phyloP scores from a whole-genome alignment of 1,284 basidiomycete genomes.

The Tilletia walkeri region DNA sequence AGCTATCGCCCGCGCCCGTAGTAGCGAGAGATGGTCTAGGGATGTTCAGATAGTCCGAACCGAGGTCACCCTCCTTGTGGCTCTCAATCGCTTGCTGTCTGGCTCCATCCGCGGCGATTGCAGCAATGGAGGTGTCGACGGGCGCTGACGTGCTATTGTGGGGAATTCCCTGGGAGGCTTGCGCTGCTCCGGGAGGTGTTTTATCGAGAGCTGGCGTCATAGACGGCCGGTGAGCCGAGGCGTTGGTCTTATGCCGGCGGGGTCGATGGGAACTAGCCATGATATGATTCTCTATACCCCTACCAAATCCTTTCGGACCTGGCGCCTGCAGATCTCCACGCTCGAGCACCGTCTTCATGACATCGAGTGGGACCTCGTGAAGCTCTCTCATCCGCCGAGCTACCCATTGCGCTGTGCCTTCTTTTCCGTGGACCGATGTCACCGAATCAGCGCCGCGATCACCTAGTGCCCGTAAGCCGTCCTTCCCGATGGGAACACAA shows the following conservation, averaged over 20 bases:
- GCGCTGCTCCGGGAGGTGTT: background rate
- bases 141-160: background rate
- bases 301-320: slow-evolving; percentile 45
- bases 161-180: background rate
- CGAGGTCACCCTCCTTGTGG: slow-evolving; percentile 1
- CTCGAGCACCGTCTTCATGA: slow-evolving; percentile 51
- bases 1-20: background rate
- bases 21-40: background rate
- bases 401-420: slow-evolving; percentile 51
- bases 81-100: slow-evolving; percentile 12
- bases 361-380: slow-evolving; percentile 53
- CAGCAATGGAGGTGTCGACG: slow-evolving; percentile 26
- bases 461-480: slow-evolving; percentile 48
- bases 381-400: slow-evolving; percentile 54
- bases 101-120: slow-evolving; percentile 19
- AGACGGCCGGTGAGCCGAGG: background rate
- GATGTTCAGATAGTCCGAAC: slow-evolving; percentile 11
- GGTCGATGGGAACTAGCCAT: slow-evolving; percentile 50
- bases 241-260: slow-evolving; percentile 21
- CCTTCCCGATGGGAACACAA: slow-evolving; percentile 47
- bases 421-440: slow-evolving; percentile 35
- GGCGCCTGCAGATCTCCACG: slow-evolving; percentile 48
- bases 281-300: slow-evolving; percentile 53
- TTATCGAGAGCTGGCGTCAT: background rate
- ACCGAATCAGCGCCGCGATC: slow-evolving; percentile 32